A percentile compares a stretch with the other conserved stretches of the same genome.
Conservation (phyloP, 2,329 filamentous ascomycete genomes). For the Colletotrichum tropicale region DNA sequence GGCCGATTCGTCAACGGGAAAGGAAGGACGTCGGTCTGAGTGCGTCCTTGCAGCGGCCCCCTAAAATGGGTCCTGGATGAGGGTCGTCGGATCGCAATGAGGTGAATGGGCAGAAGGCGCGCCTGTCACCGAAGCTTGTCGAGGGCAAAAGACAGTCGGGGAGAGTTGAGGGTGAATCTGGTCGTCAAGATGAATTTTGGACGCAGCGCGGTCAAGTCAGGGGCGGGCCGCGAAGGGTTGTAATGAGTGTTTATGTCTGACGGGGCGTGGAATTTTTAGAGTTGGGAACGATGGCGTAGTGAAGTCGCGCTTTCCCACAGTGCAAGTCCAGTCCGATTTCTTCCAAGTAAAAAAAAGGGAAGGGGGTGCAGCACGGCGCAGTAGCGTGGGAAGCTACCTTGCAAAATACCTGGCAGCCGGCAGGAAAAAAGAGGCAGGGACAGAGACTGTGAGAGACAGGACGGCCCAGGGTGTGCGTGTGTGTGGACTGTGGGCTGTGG, state of each 20-base stretch:
- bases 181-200: conserved; percentile 3
- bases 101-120: neutral
- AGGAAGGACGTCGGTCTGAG: neutral
- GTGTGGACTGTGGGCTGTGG: neutral
- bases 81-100: neutral
- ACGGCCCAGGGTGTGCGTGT: neutral
- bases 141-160: neutral
- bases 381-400: neutral
- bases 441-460: neutral
- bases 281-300: conserved; percentile 21
- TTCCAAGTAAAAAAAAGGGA: neutral
- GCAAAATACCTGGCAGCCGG: neutral
- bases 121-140: neutral
- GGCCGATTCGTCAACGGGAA: conserved; percentile 16
- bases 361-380: neutral
- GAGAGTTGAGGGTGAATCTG: neutral
- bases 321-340: neutral
- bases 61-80: neutral
- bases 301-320: conserved; percentile 13
- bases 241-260: conserved; percentile 19
- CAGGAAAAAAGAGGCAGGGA: neutral
- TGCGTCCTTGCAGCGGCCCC: neutral
- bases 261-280: conserved; percentile 21
- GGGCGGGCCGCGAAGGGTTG: conserved; percentile 17
- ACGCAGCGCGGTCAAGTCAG: conserved; percentile 7